Conservation (phyloP, 129 eudicot genomes). For the Tagetes patula region DNA sequence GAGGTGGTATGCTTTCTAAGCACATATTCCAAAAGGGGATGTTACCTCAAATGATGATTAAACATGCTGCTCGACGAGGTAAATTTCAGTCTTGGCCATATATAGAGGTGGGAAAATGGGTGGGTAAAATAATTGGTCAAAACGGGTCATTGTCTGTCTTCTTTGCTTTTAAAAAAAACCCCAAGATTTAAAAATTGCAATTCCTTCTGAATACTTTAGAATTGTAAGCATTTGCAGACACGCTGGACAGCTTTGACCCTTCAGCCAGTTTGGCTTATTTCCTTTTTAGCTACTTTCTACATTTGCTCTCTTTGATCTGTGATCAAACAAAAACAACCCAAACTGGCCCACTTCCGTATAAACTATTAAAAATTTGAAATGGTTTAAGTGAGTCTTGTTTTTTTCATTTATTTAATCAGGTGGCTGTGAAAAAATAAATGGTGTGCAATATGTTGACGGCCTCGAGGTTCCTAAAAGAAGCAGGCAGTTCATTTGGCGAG, state of each 20-base stretch:
- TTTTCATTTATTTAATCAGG: conserved; percentile 43
- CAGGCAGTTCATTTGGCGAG: conserved; percentile 83
- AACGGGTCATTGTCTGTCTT: background rate
- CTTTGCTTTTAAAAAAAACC: background rate
- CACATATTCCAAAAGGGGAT: conserved; percentile 63
- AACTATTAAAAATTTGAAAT: background rate
- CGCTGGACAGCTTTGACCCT: background rate
- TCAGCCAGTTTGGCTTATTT: background rate
- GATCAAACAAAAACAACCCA: background rate
- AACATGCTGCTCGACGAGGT: conserved; percentile 83
- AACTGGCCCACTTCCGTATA: background rate
- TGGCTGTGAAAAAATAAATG: conserved; percentile 64
- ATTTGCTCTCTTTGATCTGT: background rate
- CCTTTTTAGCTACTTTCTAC: background rate
- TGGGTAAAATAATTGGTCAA: background rate
- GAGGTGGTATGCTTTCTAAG: conserved; percentile 79
- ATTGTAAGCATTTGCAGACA: background rate
- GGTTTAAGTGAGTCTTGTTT: background rate
- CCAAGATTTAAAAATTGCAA: background rate
- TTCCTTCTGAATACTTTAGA: background rate
- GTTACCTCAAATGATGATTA: conserved; percentile 50
- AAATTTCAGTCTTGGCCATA: conserved; percentile 3
- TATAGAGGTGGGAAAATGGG: background rate
- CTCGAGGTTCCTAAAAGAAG: conserved; percentile 74
- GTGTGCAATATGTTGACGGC: conserved; percentile 72